phyloP scores from a whole-genome alignment of 78 protist genomes.

The Cavenderia fasciculata region DNA sequence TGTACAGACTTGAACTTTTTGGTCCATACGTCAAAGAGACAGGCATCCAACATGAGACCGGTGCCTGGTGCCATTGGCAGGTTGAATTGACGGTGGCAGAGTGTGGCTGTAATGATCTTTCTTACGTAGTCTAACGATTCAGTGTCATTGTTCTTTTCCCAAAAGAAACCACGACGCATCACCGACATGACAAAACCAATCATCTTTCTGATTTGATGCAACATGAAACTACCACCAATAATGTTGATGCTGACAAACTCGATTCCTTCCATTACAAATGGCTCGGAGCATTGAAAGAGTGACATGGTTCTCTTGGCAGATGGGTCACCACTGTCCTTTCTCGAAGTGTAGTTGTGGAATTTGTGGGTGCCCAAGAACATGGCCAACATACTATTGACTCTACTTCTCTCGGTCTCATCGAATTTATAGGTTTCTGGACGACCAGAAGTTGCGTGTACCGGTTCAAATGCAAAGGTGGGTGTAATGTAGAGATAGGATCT shows the following conservation, averaged over 20 bases:
- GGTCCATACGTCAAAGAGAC: constrained; percentile 43
- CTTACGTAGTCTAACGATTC: neutral
- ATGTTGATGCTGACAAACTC: constrained; percentile 75
- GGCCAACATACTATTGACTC: constrained; percentile 23
- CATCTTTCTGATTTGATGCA: constrained; percentile 86
- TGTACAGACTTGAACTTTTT: constrained; percentile 4
- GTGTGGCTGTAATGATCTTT: constrained; percentile 12
- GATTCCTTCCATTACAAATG: constrained; percentile 53
- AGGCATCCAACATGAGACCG: constrained; percentile 54
- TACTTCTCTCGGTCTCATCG: neutral
- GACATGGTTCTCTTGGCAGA: constrained; percentile 42
- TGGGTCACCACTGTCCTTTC: constrained; percentile 28
- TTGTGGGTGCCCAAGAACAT: constrained; percentile 62
- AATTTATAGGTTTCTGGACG: constrained; percentile 7
- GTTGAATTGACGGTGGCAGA: constrained; percentile 23
- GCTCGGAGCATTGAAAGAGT: constrained; percentile 53
- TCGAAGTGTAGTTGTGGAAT: constrained; percentile 75
- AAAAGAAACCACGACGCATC: constrained; percentile 50
- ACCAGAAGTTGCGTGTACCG: constrained; percentile 4
- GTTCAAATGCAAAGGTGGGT: constrained; percentile 72
- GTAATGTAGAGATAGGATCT: constrained; percentile 69
- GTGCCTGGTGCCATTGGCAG: constrained; percentile 75
- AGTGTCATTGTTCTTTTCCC: neutral
- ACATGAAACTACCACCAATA: constrained; percentile 76
- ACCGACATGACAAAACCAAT: constrained; percentile 55